Conservation (phyloP, 805 yeast species). For the Alloascoidea hylecoeti region DNA sequence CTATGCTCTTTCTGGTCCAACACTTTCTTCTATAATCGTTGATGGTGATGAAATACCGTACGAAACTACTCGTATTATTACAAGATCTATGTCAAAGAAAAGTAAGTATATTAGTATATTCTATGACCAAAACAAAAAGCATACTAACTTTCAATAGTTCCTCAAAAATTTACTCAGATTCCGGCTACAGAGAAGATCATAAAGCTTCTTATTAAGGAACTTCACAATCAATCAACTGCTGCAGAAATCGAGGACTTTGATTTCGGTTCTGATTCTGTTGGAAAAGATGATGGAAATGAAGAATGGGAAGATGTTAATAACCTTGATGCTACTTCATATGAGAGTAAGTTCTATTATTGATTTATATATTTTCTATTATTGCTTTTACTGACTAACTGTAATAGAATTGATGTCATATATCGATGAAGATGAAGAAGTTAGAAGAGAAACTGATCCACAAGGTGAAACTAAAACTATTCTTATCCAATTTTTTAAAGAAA, state of each 20-base stretch:
- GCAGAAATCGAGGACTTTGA: conserved; percentile 16
- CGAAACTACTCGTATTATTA: conserved; percentile 48
- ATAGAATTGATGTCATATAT: background rate
- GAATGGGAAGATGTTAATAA: conserved; percentile 22
- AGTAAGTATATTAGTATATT: conserved; percentile 5
- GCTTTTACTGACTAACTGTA: no score
- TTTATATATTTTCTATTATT: no score
- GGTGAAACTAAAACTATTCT: background rate
- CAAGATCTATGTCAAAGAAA: conserved; percentile 69
- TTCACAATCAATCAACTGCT: conserved; percentile 46
- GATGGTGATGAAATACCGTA: conserved; percentile 68
- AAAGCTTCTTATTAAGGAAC: conserved; percentile 55
- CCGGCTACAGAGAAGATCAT: conserved; percentile 62
- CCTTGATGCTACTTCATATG: background rate
- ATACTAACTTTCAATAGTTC: conserved; percentile 22
- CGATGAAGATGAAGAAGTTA: background rate
- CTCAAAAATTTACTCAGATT: conserved; percentile 46
- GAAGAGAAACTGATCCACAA: background rate
- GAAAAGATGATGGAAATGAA: conserved; percentile 11
- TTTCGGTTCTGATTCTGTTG: conserved; percentile 15
- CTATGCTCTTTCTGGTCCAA: conserved; percentile 39
- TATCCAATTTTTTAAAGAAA: background rate
- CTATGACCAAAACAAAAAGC: conserved; percentile 1
- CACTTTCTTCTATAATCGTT: conserved; percentile 39
- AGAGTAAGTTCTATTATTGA: no score